Evolutionary conservation across 1,139 yeast genomes (phyloP), one percentile per base, ranked within the genome.

Genomic region (Magnusiomyces tetraspermus): DNA sequence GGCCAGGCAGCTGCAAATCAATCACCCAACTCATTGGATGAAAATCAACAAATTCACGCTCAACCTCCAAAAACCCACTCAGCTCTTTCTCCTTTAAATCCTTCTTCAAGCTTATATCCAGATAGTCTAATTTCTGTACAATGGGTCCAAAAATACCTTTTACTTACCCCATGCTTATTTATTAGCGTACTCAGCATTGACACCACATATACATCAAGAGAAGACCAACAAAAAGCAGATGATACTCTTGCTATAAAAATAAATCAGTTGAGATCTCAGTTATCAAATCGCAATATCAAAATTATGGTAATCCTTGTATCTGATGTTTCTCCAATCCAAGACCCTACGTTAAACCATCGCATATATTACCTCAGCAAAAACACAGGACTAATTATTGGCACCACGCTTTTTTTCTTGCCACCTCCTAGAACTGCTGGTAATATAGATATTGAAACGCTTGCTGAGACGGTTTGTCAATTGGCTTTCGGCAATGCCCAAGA

Each of bases 111-210:
- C 4, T 60, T 70, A 51, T 70, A 67, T 51, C 77, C 78, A 0
- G 73, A 75, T 28, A 73, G 73, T 0, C 61, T 77, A 0, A 58
- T 78, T 26, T 67, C 76, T 0, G 58, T 60, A 0, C 67, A 72
- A 28, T 80, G 84, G 85, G 55, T 78, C 11, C 70, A 71, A 41
- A 79, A 78, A 60, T 77, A 79, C 59, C 65, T 68, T 38, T 67
- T 70, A 21, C 53, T 67, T 5, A 50, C 69, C 23, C 83, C 84
- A 0, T 59, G 74, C 1, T 71, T 76, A 0, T 70, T 73, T 49
- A 63, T 77, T 2, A 63, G 74, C 1, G 68, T 77, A 44, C 73
- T 74, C 59, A 71, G 72, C 50, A 57, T 77, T 21, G 60, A 58
- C 10, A 46, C 51, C 26, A 38, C 38, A 28, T 24, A 33, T 13